Evolutionary conservation across 1,284 basidiomycete species (phyloP), one percentile per base, ranked within the genome.

Genomic region (Flammula alnicola): DNA sequence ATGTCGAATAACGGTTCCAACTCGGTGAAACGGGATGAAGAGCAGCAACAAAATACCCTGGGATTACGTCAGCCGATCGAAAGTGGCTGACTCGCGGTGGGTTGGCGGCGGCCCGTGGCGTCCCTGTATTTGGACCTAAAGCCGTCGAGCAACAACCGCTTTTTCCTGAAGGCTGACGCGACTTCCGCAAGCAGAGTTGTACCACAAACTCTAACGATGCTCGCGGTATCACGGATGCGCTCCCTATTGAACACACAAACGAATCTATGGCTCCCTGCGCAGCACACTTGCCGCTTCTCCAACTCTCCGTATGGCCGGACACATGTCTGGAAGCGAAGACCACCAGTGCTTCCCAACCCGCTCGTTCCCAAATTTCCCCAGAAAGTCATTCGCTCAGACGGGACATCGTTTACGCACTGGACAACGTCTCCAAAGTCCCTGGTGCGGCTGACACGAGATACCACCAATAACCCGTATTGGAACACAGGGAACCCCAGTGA

Each of bases 361-460:
- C 71, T 93, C 57, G 86, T 93, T 0, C 88, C 91, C 14, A 84
- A 88, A 54, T 95, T 88, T 66, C 86, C 91, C 5, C 92, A 94
- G 68, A 81, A 78, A 51, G 87, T 95, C 54, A 79, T 90, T 49
- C 83, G 90, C 57, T 83, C 91, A 0, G 93, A 95, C 69, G 92
- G 92, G n/a, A 88, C 88, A n/a, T 89, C 88, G 1, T 93, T 91
- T 67, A 84, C 82, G 1, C 88, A 93, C 59, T 89, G 86, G 78
- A 91, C 88, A 7, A 94, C 93, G 0, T 91, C 91, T 0, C 93
- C 93, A 0, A 83, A 84, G 4, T 86, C 88, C 3, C 68, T 81
- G 35, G 77, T 91, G 35, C 80, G 83, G 33, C 74, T 93, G 37
- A 89, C 91, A 17, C 83, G 92, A 33, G 93, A 95, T 63, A 85